Evolutionary conservation across 106 monocot genomes (phyloP).

Genomic region (Ottelia alismoides): DNA sequence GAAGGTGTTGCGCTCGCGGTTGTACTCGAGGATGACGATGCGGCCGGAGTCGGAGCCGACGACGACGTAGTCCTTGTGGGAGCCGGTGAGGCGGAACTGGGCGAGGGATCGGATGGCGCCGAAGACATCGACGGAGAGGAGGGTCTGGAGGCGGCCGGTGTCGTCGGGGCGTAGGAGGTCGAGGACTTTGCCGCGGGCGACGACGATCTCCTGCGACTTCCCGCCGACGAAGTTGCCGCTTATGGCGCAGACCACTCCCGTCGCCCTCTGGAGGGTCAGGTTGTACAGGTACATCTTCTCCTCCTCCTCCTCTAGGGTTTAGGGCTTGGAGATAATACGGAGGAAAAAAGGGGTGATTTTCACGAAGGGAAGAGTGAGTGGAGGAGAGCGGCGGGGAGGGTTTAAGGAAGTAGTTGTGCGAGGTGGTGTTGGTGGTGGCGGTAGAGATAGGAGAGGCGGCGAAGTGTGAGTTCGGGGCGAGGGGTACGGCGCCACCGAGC

Average conservation of each 20-base stretch:
- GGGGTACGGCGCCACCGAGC: no score
- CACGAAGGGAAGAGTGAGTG: no score
- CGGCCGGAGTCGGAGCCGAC: constrained; percentile 97
- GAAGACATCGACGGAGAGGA: constrained; percentile 89
- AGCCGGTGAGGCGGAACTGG: constrained; percentile 95
- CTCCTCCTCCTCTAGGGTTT: no score
- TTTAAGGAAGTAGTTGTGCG: no score
- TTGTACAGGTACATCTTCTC: constrained; percentile 81
- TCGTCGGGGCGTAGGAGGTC: constrained; percentile 96
- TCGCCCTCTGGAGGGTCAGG: constrained; percentile 84
- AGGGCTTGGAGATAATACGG: no score
- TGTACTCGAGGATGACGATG: constrained; percentile 93
- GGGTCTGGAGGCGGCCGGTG: constrained; percentile 71
- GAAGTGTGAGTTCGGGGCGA: no score
- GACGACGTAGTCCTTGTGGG: constrained; percentile 87
- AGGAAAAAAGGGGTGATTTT: no score
- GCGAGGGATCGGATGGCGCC: constrained; percentile 78
- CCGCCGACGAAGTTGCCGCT: constrained; percentile 90
- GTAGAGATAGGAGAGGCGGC: no score
- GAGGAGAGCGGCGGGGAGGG: no score
- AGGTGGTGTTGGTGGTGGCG: no score
- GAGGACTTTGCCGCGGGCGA: constrained; percentile 74
- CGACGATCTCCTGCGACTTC: constrained; percentile 87
- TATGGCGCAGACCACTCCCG: constrained; percentile 77
- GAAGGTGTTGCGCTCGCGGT: constrained; percentile 45